Base-by-base conservation (phyloP, 106 monocot genomes). In the Dendrobium nobile region DNA sequence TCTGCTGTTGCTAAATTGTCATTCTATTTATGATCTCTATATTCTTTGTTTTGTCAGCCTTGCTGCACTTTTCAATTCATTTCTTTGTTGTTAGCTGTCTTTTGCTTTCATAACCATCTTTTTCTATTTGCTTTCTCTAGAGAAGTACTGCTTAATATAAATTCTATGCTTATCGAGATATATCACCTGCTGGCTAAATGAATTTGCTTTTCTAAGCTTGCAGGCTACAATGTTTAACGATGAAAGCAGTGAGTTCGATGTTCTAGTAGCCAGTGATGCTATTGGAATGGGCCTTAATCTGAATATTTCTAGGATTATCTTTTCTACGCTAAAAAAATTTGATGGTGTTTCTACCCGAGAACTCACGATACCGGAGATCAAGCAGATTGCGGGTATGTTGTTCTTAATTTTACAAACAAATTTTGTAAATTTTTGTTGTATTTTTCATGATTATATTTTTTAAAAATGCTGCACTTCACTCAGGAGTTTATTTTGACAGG, bases 251-350 rank as follows among this genome's bases (percentile, higher is more conserved):
- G 89, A 90, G 19, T 90, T 93, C 87, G 93, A 96, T 85, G 90
- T 96, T 81, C 88, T 96, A 81, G 96, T 96, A 28, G 93, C 96
- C 2, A 96, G 92, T 82, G 93, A 96, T 86, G 96, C 96, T 48
- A 90, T 96, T 84, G 96, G 96, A 73, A 96, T 96, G 96, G 96
- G 96, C 77, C 93, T 96, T 61, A 96, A 96, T 86, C 83, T 96
- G 81, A 96, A 96, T 78, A 96, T 96, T 82, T 93, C 93, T 44
- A 92, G 96, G 72, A 86, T 96, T 55, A 90, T 96, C 56, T 96
- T 96, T 75, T 93, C 96, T 54, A 88, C 92, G 41, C 56, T 93
- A 84, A 79, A 82, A 80, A 96, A 96, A 56, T 96, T 92, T 86
- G 96, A 96, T 89, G 96, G 96, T 26, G 45, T 86, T 77, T 78